Evolutionary conservation across 805 yeast genomes (phyloP), one percentile per base, ranked within the genome.

Genomic region (Starmerella lactis-condensi): DNA sequence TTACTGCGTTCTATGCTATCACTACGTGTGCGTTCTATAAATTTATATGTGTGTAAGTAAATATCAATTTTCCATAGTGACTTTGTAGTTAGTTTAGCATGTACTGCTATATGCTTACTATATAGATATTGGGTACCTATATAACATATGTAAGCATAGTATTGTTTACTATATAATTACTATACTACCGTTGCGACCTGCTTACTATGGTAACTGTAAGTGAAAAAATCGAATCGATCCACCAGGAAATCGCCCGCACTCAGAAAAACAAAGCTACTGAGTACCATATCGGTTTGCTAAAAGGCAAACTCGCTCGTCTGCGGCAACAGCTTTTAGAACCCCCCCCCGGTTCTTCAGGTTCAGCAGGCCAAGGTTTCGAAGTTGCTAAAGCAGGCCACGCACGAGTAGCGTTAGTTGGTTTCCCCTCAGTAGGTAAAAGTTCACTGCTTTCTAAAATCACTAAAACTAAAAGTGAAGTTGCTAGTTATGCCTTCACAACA

Each of bases 181-280:
- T 9, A 21, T 9, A 11, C 10, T 11, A 21, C 22, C 22, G 22
- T 11, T 11, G 22, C 10, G 22, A 9, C 11, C 9, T 11, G 22
- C 11, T 15, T 7, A 29, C 17, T 18, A 46, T 43, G 47, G 52
- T 52, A 40, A 50, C 44, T 11, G 43, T 51, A 28, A 27, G 43
- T 14, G 93, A 81, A 40, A 82, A 79, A 50, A 82, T 82, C 45
- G 72, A 72, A 37, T 79, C 73, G 57, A 82, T 85, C 56, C 92
- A 83, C 57, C 81, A 73, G 57, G 98, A 85, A 54, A 72, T 85
- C 63, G 69, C 93, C 21, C 67, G 94, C 39, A 85, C 98, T 20
- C 98, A 85, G 52, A 85, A 89, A 61, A 85, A 85, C 51, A 85
- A 85, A 57, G 96, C 98, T 40, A 85, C 98, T 1, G 96, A 85